phyloP scores from a whole-genome alignment of 2,329 filamentous ascomycete genomes.

The Beauveria sp. region DNA sequence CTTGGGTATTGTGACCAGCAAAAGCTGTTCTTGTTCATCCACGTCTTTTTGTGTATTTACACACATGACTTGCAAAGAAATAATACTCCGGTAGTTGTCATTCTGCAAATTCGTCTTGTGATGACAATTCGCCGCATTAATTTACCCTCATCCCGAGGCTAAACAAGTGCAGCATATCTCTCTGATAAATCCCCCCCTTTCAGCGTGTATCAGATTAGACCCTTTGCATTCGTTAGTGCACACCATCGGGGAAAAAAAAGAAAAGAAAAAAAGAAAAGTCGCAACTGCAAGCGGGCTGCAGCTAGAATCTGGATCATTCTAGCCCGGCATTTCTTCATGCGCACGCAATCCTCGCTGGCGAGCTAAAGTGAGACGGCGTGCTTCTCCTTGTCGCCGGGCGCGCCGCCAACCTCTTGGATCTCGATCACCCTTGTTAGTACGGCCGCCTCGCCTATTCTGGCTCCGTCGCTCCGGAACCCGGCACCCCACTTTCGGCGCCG shows the following conservation, averaged over 20 bases:
- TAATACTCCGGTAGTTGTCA: neutral
- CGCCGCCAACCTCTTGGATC: neutral
- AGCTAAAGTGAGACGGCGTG: neutral
- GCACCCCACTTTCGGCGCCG: slow-evolving; percentile 5
- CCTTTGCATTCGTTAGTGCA: too few species aligned
- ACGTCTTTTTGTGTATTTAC: neutral
- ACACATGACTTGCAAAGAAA: neutral
- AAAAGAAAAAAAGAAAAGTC: neutral
- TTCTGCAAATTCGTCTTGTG: too few species aligned
- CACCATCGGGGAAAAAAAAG: too few species aligned
- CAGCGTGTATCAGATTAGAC: too few species aligned
- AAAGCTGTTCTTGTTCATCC: too few species aligned
- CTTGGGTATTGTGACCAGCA: too few species aligned
- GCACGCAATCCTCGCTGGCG: neutral
- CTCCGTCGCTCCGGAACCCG: slow-evolving; percentile 3
- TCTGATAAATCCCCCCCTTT: too few species aligned
- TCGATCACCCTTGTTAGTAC: neutral
- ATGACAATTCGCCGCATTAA: neutral
- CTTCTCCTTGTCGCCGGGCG: neutral
- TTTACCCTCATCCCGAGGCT: neutral
- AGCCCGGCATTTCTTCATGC: neutral
- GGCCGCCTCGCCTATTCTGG: neutral
- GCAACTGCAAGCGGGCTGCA: neutral
- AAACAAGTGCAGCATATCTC: neutral
- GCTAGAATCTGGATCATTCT: neutral